phyloP scores from a whole-genome alignment of 208 protist species.

The Phytomonas sp. region DNA sequence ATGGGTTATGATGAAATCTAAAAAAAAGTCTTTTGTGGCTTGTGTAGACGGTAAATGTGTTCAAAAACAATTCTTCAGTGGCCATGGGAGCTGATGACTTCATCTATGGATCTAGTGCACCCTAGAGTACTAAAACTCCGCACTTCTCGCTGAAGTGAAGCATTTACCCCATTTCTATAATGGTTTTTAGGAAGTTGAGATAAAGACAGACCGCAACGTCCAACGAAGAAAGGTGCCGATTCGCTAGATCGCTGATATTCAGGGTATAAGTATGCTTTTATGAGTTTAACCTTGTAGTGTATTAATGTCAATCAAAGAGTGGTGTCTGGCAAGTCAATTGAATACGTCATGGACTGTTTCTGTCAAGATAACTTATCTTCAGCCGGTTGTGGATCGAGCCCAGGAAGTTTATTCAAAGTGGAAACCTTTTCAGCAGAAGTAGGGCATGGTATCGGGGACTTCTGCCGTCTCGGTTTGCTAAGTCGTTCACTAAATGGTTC shows the following conservation, averaged over 20 bases:
- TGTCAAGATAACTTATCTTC: background rate
- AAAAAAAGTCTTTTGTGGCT: slow-evolving; percentile 13
- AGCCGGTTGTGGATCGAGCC: background rate
- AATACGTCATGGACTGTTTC: background rate
- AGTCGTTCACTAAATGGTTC: background rate
- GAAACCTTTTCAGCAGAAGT: background rate
- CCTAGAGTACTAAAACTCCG: background rate
- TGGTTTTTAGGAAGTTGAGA: background rate
- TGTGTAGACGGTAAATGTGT: slow-evolving; percentile 21
- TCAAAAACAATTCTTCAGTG: slow-evolving; percentile 17
- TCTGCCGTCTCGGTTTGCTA: background rate
- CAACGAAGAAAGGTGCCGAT: background rate
- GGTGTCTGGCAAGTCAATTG: background rate
- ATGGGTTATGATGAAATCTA: slow-evolving; percentile 15
- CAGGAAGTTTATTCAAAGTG: background rate
- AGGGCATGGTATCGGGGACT: background rate
- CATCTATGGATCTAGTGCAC: background rate
- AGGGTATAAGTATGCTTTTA: background rate
- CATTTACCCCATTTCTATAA: background rate
- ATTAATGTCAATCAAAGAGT: background rate
- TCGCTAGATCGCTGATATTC: background rate
- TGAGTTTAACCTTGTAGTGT: background rate
- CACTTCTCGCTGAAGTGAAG: background rate
- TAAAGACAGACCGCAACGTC: background rate
- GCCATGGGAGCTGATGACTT: background rate